phyloP scores from a whole-genome alignment of 2,329 filamentous ascomycete genomes.

The Fusarium sp. region DNA sequence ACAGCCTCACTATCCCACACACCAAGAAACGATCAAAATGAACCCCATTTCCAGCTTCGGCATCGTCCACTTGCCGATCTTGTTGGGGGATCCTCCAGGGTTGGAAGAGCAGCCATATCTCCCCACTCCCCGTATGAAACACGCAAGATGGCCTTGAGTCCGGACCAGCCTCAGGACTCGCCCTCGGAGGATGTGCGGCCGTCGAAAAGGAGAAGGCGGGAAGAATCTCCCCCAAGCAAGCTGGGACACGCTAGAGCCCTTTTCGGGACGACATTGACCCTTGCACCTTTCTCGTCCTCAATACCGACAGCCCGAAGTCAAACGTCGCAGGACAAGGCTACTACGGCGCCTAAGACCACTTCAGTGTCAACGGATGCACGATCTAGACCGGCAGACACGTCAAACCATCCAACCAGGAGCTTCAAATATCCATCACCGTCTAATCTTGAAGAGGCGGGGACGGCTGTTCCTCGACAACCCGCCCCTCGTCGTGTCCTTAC shows the following conservation, averaged over 20 bases:
- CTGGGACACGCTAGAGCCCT: conserved; percentile 49
- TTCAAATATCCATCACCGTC: conserved; percentile 39
- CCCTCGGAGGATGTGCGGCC: conserved; percentile 36
- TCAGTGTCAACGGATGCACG: not conserved
- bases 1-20: conserved; percentile 35
- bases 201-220: conserved; percentile 45
- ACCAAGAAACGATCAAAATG: conserved; percentile 38
- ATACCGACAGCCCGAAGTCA: conserved; percentile 28
- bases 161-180: conserved; percentile 27
- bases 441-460: not conserved
- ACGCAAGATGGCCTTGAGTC: conserved; percentile 39
- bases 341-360: conserved; percentile 11
- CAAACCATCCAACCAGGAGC: not conserved
- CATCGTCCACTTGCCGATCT: conserved; percentile 58
- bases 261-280: conserved; percentile 50
- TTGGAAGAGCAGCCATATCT: conserved; percentile 50
- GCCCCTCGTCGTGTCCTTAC: conserved; percentile 23
- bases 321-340: conserved; percentile 37
- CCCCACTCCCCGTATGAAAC: conserved; percentile 51
- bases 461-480: not conserved
- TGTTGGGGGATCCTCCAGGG: conserved; percentile 46
- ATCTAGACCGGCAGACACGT: not conserved
- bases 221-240: conserved; percentile 50
- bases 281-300: conserved; percentile 43
- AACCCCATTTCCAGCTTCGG: conserved; percentile 51